phyloP scores from a whole-genome alignment of 768 basidiomycete species.

The Lyophyllum atratum region DNA sequence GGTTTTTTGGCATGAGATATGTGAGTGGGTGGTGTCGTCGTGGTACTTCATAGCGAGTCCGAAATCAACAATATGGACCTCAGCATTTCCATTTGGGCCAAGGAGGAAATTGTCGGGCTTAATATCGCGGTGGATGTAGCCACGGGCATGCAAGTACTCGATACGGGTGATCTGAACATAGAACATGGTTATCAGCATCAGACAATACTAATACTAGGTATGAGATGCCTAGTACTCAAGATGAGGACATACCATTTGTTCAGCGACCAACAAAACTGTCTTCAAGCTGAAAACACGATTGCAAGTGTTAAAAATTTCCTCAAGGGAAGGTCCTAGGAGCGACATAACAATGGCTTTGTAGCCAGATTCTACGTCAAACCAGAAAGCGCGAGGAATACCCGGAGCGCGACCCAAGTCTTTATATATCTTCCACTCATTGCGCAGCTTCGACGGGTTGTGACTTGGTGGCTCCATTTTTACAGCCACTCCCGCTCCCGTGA shows the following conservation, averaged over 20 bases:
- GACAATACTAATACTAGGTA: too few relatives aligned
- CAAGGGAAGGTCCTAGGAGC: slow-evolving; percentile 40
- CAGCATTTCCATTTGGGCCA: not conserved
- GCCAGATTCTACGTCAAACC: slow-evolving; percentile 61
- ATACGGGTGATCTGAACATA: not conserved
- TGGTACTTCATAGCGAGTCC: not conserved
- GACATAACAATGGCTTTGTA: slow-evolving; percentile 59
- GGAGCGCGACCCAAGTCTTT: slow-evolving; percentile 73
- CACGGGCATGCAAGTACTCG: not conserved
- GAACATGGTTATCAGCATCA: too few relatives aligned
- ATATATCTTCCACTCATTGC: slow-evolving; percentile 31
- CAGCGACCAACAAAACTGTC: not conserved
- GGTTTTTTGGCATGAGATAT: not conserved
- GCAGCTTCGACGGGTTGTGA: slow-evolving; percentile 57
- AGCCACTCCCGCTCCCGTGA: slow-evolving; percentile 81
- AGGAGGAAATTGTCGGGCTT: not conserved
- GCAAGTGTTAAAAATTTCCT: slow-evolving; percentile 1
- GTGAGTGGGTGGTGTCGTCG: not conserved
- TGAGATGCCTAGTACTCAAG: too few relatives aligned
- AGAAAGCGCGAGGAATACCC: slow-evolving; percentile 77
- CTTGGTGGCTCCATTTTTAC: slow-evolving; percentile 56
- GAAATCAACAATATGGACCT: not conserved
- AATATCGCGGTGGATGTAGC: not conserved
- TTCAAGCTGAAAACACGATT: not conserved
- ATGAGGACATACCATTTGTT: not conserved